These are phyloP conservation scores for Penstemon davidsonii DNA, from an alignment of 257 asterid species.

Conservation along the genomic window DNA sequence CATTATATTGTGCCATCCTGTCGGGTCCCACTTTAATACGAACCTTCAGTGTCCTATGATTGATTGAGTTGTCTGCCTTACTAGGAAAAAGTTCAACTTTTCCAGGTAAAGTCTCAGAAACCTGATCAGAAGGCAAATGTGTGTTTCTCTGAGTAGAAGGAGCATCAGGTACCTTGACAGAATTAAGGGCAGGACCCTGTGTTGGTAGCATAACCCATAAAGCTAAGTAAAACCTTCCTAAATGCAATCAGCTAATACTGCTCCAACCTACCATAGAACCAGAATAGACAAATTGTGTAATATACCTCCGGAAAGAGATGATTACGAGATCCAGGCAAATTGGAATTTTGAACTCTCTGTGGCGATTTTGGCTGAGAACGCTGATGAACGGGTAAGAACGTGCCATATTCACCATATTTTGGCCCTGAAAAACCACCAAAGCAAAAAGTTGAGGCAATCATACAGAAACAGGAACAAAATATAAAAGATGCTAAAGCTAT, in stretches of 20 bases:
- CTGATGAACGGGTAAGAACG: slow-evolving; percentile 73
- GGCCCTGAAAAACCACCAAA: slow-evolving; percentile 59
- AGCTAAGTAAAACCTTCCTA: slow-evolving; percentile 32
- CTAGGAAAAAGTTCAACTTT: slow-evolving; percentile 44
- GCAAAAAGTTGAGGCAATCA: slow-evolving; percentile 24
- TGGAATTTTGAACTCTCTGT: slow-evolving; percentile 48
- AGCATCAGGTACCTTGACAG: slow-evolving; percentile 33
- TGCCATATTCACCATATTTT: slow-evolving; percentile 90
- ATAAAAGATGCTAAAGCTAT: slow-evolving; percentile 23
- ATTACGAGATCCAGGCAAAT: slow-evolving; percentile 47
- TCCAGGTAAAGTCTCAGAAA: slow-evolving; percentile 41
- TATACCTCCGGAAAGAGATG: slow-evolving; percentile 52
- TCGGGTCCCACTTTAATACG: slow-evolving; percentile 78
- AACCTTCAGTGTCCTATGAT: slow-evolving; percentile 58
- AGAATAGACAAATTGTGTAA: slow-evolving; percentile 22
- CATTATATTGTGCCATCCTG: slow-evolving; percentile 56
- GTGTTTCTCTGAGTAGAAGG: slow-evolving; percentile 46
- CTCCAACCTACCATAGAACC: slow-evolving; percentile 26
- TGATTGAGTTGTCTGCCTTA: slow-evolving; percentile 42
- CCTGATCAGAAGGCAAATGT: slow-evolving; percentile 40
- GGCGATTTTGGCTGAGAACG: slow-evolving; percentile 81
- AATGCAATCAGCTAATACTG: slow-evolving; percentile 20
- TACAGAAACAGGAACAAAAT: slow-evolving; percentile 23
- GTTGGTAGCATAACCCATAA: slow-evolving; percentile 36
- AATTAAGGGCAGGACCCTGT: slow-evolving; percentile 53